Base-by-base conservation (phyloP, 2,329 filamentous ascomycete genomes). In the Grosmannia penicillata region DNA sequence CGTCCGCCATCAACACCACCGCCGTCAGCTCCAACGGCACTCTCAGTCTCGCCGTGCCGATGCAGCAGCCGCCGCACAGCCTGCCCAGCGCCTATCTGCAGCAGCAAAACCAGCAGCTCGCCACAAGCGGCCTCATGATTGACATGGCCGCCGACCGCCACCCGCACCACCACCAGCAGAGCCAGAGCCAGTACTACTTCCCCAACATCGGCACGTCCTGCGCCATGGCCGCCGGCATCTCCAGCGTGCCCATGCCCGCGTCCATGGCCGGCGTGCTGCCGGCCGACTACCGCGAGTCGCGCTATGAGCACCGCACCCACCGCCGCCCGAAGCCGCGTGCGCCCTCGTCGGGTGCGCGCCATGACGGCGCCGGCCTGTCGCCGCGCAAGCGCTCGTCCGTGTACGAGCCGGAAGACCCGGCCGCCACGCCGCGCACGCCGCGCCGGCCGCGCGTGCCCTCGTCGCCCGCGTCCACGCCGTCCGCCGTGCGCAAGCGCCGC, bases 271-370 rank as follows among this genome's bases (percentile, higher is more conserved):
- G 8, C 11, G 19, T 36, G 35, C 38, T 45, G 37, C 26, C 39
- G 38, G n/a, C n/a, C n/a, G n/a, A n/a, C 3, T 13, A 27, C 36
- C 30, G 25, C 26, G 29, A 28, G 14, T 21, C 11, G 9, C 36
- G 19, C 27, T 17, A 25, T n/a, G 22, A 25, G 35, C 38, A 31
- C 5, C 46, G 29, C 25, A 42, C 39, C 24, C 40, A 27, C 8
- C 54, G 59, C 23, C 59, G 60, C 24, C 61, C 63, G 11, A 66
- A 66, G 37, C 68, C 70, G 1, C 61, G 64, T 10, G 70, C 69
- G 5, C 69, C 68, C 2, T 72, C 68, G 1, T 68, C 68, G 1
- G 69, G 69, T 3, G 65, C 69, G 14, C 58, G 68, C 17, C 65
- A 72, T 54, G 23, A 59, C 55, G 14, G 54, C 40, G 39, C 24